Conservation (phyloP, 2,329 filamentous ascomycete species). For the Talaromyces sp. region DNA sequence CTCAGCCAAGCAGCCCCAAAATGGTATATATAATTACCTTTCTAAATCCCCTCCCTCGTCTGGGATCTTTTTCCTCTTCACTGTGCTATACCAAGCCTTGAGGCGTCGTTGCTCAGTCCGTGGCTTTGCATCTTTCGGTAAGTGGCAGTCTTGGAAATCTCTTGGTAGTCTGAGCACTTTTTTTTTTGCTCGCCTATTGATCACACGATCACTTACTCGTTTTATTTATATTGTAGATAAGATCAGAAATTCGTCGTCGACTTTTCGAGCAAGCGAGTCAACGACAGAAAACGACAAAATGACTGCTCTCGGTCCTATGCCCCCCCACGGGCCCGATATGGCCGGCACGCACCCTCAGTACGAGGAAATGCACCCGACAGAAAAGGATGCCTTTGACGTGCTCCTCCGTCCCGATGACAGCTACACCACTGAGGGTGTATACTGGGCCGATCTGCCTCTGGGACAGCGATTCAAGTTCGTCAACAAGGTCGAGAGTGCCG, state of each 20-base stretch:
- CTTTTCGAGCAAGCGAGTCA: background rate
- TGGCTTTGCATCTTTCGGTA: conserved; percentile 6
- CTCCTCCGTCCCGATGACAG: conserved; percentile 85
- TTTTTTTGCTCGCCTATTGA: background rate
- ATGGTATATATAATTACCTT: background rate
- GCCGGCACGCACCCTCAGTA: conserved; percentile 42
- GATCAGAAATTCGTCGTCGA: background rate
- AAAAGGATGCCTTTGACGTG: conserved; percentile 67
- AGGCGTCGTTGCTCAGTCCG: conserved; percentile 7
- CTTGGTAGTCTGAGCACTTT: background rate
- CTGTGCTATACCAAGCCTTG: conserved; percentile 2
- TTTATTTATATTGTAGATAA: background rate
- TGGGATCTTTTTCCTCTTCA: background rate
- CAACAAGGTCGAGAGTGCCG: conserved; percentile 65
- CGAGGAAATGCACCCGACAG: conserved; percentile 54
- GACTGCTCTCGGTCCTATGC: conserved; percentile 39
- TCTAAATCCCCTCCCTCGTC: background rate
- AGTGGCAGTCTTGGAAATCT: background rate
- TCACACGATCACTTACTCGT: background rate
- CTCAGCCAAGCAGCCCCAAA: background rate
- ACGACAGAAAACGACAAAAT: conserved; percentile 21
- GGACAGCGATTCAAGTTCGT: conserved; percentile 71
- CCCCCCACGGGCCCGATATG: conserved; percentile 49
- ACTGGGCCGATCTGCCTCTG: conserved; percentile 86
- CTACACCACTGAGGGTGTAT: conserved; percentile 75